Evolutionary conservation across 495 filamentous ascomycete species (phyloP).

Genomic region (Podospora comata): DNA sequence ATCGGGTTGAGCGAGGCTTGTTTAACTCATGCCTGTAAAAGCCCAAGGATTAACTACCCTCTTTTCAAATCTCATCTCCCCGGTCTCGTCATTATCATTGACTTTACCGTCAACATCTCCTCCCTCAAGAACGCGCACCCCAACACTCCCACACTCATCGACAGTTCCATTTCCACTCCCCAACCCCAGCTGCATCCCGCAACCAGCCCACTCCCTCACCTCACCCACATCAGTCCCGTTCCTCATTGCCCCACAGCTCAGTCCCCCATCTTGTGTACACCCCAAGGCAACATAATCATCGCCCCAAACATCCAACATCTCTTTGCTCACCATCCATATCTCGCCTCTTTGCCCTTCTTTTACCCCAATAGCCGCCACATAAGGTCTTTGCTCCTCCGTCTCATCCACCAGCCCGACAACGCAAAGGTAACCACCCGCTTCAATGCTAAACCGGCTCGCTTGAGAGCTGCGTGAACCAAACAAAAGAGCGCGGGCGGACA

Average conservation of each 20-base stretch:
- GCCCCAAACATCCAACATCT: background rate
- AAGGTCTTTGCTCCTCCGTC: background rate
- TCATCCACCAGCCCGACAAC: slow-evolving; percentile 1
- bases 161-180: background rate
- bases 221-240: background rate
- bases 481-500: background rate
- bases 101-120: background rate
- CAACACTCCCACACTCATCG: background rate
- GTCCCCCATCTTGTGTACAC: background rate
- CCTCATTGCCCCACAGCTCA: background rate
- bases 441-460: background rate
- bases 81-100: background rate
- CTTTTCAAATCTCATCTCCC: background rate
- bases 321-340: background rate
- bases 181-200: slow-evolving; percentile 2
- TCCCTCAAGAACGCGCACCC: background rate
- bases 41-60: background rate
- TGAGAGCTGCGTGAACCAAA: background rate
- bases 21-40: background rate
- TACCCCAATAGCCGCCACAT: background rate
- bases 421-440: background rate
- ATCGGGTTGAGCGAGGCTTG: too few species aligned
- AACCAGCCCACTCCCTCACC: background rate
- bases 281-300: background rate
- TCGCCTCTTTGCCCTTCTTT: background rate